These are phyloP conservation scores for Leptographium lundbergii DNA, from an alignment of 2,329 filamentous ascomycete species.

Conservation along the genomic window DNA sequence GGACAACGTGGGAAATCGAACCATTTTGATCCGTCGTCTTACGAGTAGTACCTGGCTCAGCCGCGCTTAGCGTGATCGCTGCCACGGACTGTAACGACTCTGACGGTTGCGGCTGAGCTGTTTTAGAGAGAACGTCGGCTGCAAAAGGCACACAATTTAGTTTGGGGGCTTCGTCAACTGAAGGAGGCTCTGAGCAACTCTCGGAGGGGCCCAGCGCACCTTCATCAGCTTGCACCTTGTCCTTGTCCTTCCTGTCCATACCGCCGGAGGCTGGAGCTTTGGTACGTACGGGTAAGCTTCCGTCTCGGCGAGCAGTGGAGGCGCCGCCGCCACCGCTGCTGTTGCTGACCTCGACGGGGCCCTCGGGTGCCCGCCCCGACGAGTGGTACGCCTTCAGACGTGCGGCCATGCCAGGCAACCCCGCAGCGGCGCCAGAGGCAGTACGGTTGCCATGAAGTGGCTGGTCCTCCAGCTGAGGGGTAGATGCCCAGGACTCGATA, in stretches of 20 bases:
- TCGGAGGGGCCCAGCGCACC: background rate
- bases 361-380: slow-evolving; percentile 1
- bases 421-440: slow-evolving; percentile 2
- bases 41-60: background rate
- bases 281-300: slow-evolving; percentile 13
- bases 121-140: slow-evolving; percentile 7
- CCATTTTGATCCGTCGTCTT: no score
- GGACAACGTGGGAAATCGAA: no score
- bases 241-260: background rate
- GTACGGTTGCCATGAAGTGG: background rate
- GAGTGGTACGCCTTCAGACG: background rate
- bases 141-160: slow-evolving; percentile 10
- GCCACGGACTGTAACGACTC: slow-evolving; percentile 11
- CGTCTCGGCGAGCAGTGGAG: background rate
- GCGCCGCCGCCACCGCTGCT: background rate
- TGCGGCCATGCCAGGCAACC: background rate
- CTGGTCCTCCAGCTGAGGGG: background rate
- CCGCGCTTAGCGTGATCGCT: background rate
- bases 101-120: slow-evolving; percentile 5
- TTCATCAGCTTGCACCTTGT: background rate
- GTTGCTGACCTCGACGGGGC: background rate
- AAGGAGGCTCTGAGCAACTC: background rate
- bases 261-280: slow-evolving; percentile 2
- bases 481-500: slow-evolving; percentile 19
- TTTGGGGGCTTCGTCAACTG: background rate